Percentiles rank a stretch among this genome's conserved stretches.
Evolutionary conservation across 2,329 filamentous ascomycete genomes (phyloP).

Genomic region (Fusarium setosum): DNA sequence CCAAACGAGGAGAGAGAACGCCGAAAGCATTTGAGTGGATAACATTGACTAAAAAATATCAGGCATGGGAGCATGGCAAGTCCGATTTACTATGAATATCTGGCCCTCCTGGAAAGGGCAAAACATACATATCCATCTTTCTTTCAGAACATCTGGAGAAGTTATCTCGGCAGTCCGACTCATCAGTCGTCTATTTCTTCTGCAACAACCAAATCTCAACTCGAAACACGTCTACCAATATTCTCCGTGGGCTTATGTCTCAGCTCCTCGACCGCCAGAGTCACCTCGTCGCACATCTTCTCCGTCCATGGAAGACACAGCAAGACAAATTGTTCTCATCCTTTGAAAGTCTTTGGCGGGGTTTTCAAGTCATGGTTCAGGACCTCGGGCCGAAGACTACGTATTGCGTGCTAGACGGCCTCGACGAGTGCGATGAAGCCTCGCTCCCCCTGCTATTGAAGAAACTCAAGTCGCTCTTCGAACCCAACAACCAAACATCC

Average conservation of each 20-base stretch:
- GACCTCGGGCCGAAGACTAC: rapidly evolving
- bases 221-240: background rate
- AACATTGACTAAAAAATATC: background rate
- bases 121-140: constrained; percentile 3
- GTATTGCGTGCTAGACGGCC: constrained; percentile 11
- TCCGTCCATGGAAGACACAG: constrained; percentile 1
- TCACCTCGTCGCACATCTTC: rapidly evolving
- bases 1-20: background rate
- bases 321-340: rapidly evolving
- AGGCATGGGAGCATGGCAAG: background rate
- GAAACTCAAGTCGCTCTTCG: background rate
- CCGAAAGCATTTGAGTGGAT: constrained; percentile 6
- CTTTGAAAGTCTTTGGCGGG: background rate
- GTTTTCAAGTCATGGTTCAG: background rate
- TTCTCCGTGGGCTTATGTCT: background rate
- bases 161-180: background rate
- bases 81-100: background rate
- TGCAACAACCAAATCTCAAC: background rate
- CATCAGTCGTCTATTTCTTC: background rate
- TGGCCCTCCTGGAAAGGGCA: background rate
- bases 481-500: rapidly evolving
- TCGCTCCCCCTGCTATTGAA: background rate
- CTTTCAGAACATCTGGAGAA: background rate
- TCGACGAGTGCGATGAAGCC: constrained; percentile 12
- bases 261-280: background rate